phyloP scores from a whole-genome alignment of 441 rosid species.

The Arabidopsis hybrid region DNA sequence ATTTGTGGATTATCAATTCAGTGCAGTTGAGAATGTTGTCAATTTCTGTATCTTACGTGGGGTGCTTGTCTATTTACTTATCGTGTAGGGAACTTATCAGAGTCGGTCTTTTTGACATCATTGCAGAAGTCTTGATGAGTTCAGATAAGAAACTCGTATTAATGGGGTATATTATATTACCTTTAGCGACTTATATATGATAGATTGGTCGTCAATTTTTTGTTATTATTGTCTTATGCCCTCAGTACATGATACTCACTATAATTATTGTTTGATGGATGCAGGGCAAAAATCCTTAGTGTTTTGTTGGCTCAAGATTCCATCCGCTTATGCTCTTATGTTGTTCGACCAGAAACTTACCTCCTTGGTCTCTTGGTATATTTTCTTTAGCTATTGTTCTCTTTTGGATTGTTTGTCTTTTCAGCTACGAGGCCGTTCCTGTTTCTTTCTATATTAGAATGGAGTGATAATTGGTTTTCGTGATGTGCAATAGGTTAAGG shows the following conservation, averaged over 20 bases:
- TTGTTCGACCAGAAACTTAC: slow-evolving; percentile 63
- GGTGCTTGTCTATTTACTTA: slow-evolving; percentile 15
- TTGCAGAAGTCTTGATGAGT: slow-evolving; percentile 81
- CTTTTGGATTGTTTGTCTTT: slow-evolving; percentile 19
- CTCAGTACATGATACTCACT: slow-evolving; percentile 45
- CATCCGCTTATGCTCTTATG: slow-evolving; percentile 79
- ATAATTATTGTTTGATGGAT: slow-evolving; percentile 56
- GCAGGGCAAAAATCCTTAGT: slow-evolving; percentile 95
- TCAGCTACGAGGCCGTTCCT: slow-evolving; percentile 9
- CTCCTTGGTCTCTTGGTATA: slow-evolving; percentile 87
- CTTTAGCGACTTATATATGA: not conserved
- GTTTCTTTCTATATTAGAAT: slow-evolving; percentile 17
- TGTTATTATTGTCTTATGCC: slow-evolving; percentile 28
- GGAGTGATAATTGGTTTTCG: slow-evolving; percentile 22
- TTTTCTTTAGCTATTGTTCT: slow-evolving; percentile 27
- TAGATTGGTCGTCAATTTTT: slow-evolving; percentile 36
- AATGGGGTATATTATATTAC: slow-evolving; percentile 68
- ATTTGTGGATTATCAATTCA: not conserved
- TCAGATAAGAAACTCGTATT: slow-evolving; percentile 84
- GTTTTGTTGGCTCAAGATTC: slow-evolving; percentile 46
- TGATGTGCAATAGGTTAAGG: slow-evolving; percentile 70
- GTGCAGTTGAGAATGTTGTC: slow-evolving; percentile 12
- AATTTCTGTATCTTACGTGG: slow-evolving; percentile 15
- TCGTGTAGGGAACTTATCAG: slow-evolving; percentile 80
- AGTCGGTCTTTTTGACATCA: slow-evolving; percentile 86